Evolutionary conservation across 2,329 filamentous ascomycete genomes (phyloP), one percentile per base, ranked within the genome.

Genomic region (Colletotrichum theobromicola): DNA sequence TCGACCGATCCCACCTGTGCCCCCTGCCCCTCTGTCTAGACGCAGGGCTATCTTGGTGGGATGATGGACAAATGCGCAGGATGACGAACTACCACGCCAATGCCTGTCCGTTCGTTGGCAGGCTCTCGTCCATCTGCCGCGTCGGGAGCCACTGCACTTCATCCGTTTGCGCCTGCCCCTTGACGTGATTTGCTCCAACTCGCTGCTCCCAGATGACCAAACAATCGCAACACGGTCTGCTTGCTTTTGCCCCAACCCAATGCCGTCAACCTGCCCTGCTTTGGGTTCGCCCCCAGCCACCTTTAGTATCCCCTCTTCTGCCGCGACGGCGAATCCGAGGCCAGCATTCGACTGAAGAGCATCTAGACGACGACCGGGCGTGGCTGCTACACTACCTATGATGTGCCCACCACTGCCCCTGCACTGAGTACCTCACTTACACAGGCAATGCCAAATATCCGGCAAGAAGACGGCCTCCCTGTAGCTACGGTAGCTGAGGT

Each of bases 61-160:
- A 69, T 63, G 46, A 58, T 73, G 70, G 70, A 58, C 70, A 64
- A 58, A n/a, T n/a, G 42, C 42, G n/a, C 42, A 46, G 42, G 28
- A 73, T 73, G 70, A 73, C 70, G 70, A 73, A 63, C n/a, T 34
- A 63, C 46, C 57, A 55, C 65, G 26, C 58, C 34, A 70, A 53
- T 34, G 46, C 32, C 46, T 61, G 42, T 28, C 57, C 58, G 34
- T 35, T 70, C 58, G 70, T 64, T 73, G 70, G 66, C 32, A 42
- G 30, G 12, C 30, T 16, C 28, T 32, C 26, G 12, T 69, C 18
- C 15, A 32, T 46, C 32, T 69, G 58, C 70, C 70, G 50, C 70
- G 58, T 58, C 34, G n/a, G 58, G 58, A 58, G 58, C 34, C 28
- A 73, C 58, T 34, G 46, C 58, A 73, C n/a, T 18, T 32, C 42